Conservation (phyloP, 768 basidiomycete species). For the Coprinopsis cinerea region DNA sequence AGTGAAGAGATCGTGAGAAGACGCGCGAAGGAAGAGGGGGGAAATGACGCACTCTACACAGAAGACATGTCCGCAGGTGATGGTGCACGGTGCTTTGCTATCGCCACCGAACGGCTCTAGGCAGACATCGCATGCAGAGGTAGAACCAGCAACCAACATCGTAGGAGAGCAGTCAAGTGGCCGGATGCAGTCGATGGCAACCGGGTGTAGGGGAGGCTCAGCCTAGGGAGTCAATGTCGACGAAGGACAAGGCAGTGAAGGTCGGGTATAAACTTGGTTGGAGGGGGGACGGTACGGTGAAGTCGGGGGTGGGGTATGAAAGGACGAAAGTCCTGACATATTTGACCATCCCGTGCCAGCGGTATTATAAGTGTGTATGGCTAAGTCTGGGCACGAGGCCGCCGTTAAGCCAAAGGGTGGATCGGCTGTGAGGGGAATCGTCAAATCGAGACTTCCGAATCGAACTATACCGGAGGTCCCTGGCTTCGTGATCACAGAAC, state of each 20-base stretch:
- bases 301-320: conserved; percentile 18
- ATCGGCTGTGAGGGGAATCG: conserved; percentile 25
- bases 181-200: background rate
- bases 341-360: conserved; percentile 23
- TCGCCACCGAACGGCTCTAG: conserved; percentile 54
- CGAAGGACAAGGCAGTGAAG: background rate
- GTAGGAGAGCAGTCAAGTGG: conserved; percentile 15
- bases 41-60: conserved; percentile 38
- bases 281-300: conserved; percentile 18
- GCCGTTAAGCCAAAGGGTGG: conserved; percentile 26
- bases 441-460: conserved; percentile 25
- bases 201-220: conserved; percentile 3
- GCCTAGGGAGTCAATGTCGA: conserved; percentile 7
- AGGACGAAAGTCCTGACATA: conserved; percentile 33
- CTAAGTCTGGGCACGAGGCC: conserved; percentile 32
- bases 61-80: conserved; percentile 70
- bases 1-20: conserved; percentile 11
- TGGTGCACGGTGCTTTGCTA: conserved; percentile 53
- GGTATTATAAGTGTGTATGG: conserved; percentile 27
- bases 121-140: conserved; percentile 73
- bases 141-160: conserved; percentile 63
- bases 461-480: conserved; percentile 25
- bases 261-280: background rate
- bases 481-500: conserved; percentile 19
- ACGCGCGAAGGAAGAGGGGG: conserved; percentile 4